These are phyloP conservation scores for Bipolaris cookei DNA, from an alignment of 2,329 filamentous ascomycete species.

Conservation along the genomic window DNA sequence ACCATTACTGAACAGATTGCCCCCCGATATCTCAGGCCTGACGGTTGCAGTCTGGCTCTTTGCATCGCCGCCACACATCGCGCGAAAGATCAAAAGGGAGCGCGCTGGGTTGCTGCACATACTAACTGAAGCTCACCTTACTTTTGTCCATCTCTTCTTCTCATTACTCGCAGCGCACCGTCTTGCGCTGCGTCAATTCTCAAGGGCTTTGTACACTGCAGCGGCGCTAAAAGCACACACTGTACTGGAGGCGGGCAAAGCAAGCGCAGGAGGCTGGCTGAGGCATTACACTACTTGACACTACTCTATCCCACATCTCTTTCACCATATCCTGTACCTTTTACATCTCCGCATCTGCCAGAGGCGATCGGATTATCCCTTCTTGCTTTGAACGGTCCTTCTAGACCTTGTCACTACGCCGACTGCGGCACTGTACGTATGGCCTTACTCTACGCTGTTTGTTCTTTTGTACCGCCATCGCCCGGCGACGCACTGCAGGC, in stretches of 20 bases:
- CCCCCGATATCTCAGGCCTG: neutral
- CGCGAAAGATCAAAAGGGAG: constrained; percentile 19
- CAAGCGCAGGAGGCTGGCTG: constrained; percentile 36
- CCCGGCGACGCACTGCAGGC: constrained; percentile 20
- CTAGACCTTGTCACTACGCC: constrained; percentile 40
- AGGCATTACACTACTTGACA: constrained; percentile 28
- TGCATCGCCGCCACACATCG: constrained; percentile 6
- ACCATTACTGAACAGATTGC: constrained; percentile 11
- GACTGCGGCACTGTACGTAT: constrained; percentile 51
- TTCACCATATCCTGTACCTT: constrained; percentile 45
- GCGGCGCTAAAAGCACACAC: constrained; percentile 27
- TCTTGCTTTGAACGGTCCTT: constrained; percentile 45
- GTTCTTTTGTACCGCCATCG: constrained; percentile 19
- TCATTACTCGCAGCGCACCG: constrained; percentile 33
- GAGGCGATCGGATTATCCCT: constrained; percentile 47
- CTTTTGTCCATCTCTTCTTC: constrained; percentile 24
- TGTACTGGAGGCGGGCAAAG: constrained; percentile 36
- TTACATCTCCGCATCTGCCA: constrained; percentile 48
- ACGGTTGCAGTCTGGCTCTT: constrained; percentile 1
- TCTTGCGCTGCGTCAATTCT: constrained; percentile 28
- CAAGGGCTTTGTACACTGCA: constrained; percentile 36
- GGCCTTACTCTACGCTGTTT: constrained; percentile 42
- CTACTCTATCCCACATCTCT: constrained; percentile 36
- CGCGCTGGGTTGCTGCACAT: constrained; percentile 23
- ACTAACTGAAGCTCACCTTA: constrained; percentile 11